These are phyloP conservation scores for Vitellaria paradoxa DNA, from an alignment of 179 eudicot genomes.

Conservation along the genomic window DNA sequence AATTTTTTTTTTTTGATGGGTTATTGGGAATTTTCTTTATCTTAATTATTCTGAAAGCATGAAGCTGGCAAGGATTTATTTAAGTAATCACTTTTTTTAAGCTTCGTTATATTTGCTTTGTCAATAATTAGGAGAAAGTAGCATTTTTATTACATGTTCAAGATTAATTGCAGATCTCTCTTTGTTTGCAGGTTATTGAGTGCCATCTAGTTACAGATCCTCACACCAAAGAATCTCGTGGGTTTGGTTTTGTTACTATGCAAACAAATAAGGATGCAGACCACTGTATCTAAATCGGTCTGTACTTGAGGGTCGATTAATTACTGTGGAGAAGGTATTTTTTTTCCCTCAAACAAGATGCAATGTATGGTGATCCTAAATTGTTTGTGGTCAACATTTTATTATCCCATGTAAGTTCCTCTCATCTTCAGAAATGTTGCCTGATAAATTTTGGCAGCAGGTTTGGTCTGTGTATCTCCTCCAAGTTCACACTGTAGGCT, in stretches of 20 bases:
- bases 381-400: neutral
- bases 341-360: neutral
- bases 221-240: constrained; percentile 58
- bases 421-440: constrained; percentile 23
- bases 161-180: constrained; percentile 1
- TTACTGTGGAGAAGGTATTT: constrained; percentile 67
- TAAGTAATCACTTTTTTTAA: neutral
- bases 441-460: constrained; percentile 62
- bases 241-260: constrained; percentile 69
- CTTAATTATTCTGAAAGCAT: neutral
- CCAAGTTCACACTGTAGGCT: constrained; percentile 45
- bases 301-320: constrained; percentile 69
- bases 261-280: constrained; percentile 51
- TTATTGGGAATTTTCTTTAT: neutral
- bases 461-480: constrained; percentile 53
- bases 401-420: neutral
- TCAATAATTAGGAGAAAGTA: neutral
- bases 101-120: neutral
- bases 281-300: constrained; percentile 58
- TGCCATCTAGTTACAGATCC: constrained; percentile 68
- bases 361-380: neutral
- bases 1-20: too few species aligned
- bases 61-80: neutral
- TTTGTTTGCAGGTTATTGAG: constrained; percentile 48
- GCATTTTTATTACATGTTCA: neutral